A percentile compares a stretch with the other conserved stretches of the same genome.
Evolutionary conservation across 192 early-diverging fungal genomes (phyloP).

Genomic region (Coemansia sp.): DNA sequence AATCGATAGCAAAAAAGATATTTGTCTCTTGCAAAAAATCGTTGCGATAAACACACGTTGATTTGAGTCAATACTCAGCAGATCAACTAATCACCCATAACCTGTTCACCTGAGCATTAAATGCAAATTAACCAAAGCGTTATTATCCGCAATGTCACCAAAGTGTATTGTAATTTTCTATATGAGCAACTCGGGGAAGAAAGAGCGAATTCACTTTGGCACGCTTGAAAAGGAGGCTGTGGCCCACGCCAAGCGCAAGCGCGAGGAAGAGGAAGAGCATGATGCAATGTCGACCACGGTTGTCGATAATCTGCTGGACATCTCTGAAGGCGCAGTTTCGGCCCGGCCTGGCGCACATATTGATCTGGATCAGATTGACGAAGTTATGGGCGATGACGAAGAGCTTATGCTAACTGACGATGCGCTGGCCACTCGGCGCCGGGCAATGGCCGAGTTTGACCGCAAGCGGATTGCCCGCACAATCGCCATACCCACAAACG

Average conservation of each 20-base stretch:
- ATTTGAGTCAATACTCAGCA: neutral
- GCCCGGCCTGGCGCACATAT: conserved; percentile 7
- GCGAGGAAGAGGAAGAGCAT: conserved; percentile 30
- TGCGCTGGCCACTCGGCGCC: conserved; percentile 31
- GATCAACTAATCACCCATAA: neutral
- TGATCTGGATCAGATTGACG: conserved; percentile 34
- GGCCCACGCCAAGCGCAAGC: conserved; percentile 48
- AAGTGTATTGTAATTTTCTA: conserved; percentile 1
- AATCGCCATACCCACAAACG: conserved; percentile 90
- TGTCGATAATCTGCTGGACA: neutral
- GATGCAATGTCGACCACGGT: neutral
- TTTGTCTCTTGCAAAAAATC: neutral
- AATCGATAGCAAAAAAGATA: neutral
- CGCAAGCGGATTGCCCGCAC: conserved; percentile 72
- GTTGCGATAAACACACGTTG: neutral
- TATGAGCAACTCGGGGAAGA: conserved; percentile 11
- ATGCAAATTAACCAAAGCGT: no score
- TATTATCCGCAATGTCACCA: neutral
- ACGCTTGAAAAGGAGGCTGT: conserved; percentile 39
- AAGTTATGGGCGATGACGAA: conserved; percentile 13
- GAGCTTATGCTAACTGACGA: conserved; percentile 22
- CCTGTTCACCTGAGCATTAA: neutral
- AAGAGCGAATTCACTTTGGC: conserved; percentile 21
- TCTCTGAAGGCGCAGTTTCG: neutral
- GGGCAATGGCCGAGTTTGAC: conserved; percentile 67